Percentiles rank a stretch among this genome's conserved stretches.
Evolutionary conservation across 495 filamentous ascomycete genomes (phyloP).

Genomic region (Penicillium fimorum): DNA sequence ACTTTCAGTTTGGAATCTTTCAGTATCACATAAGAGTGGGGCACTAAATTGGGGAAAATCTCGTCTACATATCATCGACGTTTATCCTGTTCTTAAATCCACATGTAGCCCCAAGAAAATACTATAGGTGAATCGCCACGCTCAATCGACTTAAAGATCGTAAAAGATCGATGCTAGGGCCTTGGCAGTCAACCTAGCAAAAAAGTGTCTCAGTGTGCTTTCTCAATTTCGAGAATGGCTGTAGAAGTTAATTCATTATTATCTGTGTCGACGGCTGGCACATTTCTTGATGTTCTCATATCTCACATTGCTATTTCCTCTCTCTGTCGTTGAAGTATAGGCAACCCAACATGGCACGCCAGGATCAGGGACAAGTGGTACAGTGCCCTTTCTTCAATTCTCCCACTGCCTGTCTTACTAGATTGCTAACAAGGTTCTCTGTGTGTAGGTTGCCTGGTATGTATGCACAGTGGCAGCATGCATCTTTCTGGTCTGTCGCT

Average conservation of each 20-base stretch:
- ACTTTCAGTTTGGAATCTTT: too few species aligned
- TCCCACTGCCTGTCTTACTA: background rate
- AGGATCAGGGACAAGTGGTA: slow-evolving; percentile 2
- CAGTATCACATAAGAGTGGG: too few species aligned
- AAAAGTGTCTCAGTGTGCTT: background rate
- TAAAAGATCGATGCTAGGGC: background rate
- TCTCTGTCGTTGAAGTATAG: background rate
- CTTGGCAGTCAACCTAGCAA: background rate
- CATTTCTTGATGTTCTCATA: too few species aligned
- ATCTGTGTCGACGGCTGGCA: too few species aligned
- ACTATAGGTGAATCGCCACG: background rate
- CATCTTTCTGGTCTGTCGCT: slow-evolving; percentile 16
- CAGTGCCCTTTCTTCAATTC: background rate
- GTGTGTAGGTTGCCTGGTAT: slow-evolving; percentile 25
- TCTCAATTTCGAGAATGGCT: background rate
- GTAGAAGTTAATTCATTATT: too few species aligned
- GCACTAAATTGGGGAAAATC: too few species aligned
- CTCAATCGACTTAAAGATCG: too few species aligned
- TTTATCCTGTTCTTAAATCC: too few species aligned
- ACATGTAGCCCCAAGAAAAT: too few species aligned
- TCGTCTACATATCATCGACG: too few species aligned
- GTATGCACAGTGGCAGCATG: slow-evolving; percentile 24
- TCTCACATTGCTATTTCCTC: background rate
- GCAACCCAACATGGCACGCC: slow-evolving; percentile 1
- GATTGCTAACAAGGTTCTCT: background rate